Evolutionary conservation across 176 grass and related monocot genomes (phyloP).

Genomic region (Tuctoria greenei): DNA sequence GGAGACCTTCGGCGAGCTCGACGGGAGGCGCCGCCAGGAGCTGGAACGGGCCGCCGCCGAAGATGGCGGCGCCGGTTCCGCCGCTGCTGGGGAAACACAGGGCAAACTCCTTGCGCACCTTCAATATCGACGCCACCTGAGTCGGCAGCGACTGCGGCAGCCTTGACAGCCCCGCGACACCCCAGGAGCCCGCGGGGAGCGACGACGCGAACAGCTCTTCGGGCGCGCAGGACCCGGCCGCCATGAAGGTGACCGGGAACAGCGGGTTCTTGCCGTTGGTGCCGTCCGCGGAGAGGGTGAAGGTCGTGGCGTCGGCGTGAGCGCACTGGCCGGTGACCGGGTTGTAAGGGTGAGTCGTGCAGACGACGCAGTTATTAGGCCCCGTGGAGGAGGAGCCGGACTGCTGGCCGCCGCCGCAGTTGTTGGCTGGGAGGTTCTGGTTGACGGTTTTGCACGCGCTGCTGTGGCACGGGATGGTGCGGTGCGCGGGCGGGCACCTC

Average conservation of each 20-base stretch:
- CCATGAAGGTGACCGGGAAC: background rate
- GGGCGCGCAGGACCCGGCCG: slow-evolving; percentile 23
- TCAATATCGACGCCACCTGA: slow-evolving; percentile 27
- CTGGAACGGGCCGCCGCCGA: slow-evolving; percentile 40
- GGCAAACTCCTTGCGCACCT: slow-evolving; percentile 37
- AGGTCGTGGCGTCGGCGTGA: slow-evolving; percentile 17
- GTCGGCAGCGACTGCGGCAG: slow-evolving; percentile 18
- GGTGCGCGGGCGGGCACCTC: slow-evolving; percentile 19
- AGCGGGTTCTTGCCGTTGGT: slow-evolving; percentile 60
- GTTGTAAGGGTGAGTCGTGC: slow-evolving; percentile 30
- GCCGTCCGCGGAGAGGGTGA: slow-evolving; percentile 23
- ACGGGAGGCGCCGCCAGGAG: background rate
- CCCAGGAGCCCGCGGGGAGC: slow-evolving; percentile 4
- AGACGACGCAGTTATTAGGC: background rate
- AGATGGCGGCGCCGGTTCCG: slow-evolving; percentile 33
- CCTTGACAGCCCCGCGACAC: slow-evolving; percentile 36
- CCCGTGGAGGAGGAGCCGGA: too few relatives aligned
- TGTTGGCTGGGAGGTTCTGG: background rate
- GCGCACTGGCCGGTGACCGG: slow-evolving; percentile 19
- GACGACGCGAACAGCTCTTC: background rate
- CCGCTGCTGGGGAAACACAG: slow-evolving; percentile 42
- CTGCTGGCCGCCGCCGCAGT: background rate
- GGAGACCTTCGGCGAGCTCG: background rate
- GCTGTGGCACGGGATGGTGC: background rate
- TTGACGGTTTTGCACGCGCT: background rate